phyloP scores from a whole-genome alignment of 2,329 filamentous ascomycete genomes.

The Rhinocladiella similis region DNA sequence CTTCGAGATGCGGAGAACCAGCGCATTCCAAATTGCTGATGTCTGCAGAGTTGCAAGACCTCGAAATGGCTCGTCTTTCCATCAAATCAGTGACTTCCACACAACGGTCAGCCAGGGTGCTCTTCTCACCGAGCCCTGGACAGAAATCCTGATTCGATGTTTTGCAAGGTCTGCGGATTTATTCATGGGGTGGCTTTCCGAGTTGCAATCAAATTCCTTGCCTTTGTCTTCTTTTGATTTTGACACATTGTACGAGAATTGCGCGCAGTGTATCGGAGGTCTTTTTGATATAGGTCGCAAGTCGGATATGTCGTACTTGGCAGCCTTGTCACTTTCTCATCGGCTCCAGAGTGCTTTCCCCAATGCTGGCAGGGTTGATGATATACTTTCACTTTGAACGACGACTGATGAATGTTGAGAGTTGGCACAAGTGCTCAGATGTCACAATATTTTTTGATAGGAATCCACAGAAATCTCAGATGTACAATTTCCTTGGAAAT shows the following conservation, averaged over 20 bases:
- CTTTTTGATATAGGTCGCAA: conserved; percentile 13
- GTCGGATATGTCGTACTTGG: conserved; percentile 13
- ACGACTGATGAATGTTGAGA: too few species aligned
- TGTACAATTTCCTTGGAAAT: too few species aligned
- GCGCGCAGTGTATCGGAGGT: conserved; percentile 5
- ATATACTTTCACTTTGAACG: not conserved
- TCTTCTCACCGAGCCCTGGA: conserved; percentile 62
- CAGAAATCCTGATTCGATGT: conserved; percentile 41
- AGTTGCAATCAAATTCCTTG: not conserved
- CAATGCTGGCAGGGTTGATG: not conserved
- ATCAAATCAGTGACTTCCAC: conserved; percentile 41
- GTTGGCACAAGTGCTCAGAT: too few species aligned
- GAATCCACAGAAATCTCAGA: too few species aligned
- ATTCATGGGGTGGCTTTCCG: conserved; percentile 13
- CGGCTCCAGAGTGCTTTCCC: not conserved
- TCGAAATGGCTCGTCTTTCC: conserved; percentile 8
- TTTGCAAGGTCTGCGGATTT: conserved; percentile 9
- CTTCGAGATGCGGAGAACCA: conserved; percentile 11
- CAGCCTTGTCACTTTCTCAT: conserved; percentile 5
- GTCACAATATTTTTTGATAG: too few species aligned
- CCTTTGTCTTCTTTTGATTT: not conserved
- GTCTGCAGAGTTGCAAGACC: conserved; percentile 5
- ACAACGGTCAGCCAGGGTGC: conserved; percentile 56
- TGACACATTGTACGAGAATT: conserved; percentile 1
- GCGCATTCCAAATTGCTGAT: conserved; percentile 13